Percentiles rank a stretch among this genome's conserved stretches.
Conservation (phyloP, 768 basidiomycete genomes). For the Naematelia encephala region DNA sequence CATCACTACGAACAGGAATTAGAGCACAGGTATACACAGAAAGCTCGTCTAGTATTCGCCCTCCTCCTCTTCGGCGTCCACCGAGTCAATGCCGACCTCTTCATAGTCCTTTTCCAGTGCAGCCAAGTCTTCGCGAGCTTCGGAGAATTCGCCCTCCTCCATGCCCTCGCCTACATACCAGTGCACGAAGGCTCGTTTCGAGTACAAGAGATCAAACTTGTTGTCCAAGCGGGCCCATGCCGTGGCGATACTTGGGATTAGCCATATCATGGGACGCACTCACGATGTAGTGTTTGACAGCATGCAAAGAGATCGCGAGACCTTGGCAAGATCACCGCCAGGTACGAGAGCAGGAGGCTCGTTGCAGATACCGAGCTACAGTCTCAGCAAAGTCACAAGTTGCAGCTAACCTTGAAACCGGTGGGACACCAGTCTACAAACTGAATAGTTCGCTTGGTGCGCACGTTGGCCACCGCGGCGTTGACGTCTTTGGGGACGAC, state of each 20-base stretch:
- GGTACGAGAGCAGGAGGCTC: slow-evolving; percentile 90
- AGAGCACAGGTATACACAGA: slow-evolving; percentile 2
- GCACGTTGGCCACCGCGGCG: slow-evolving; percentile 86
- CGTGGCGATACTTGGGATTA: slow-evolving; percentile 71
- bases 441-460: slow-evolving; percentile 96
- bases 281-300: slow-evolving; percentile 65
- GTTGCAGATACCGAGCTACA: slow-evolving; percentile 89
- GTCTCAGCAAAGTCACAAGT: slow-evolving; percentile 9
- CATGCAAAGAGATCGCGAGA: slow-evolving; percentile 93
- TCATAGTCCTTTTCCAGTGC: slow-evolving; percentile 77
- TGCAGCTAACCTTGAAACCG: slow-evolving; percentile 71
- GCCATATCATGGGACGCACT: slow-evolving; percentile 9
- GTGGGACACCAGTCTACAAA: slow-evolving; percentile 91
- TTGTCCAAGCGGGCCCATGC: slow-evolving; percentile 93
- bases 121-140: slow-evolving; percentile 96
- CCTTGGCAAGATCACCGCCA: slow-evolving; percentile 91
- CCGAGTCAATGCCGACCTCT: slow-evolving; percentile 53
- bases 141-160: slow-evolving; percentile 99
- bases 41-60: slow-evolving; percentile 47
- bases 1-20: slow-evolving; percentile 5
- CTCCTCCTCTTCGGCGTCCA: slow-evolving; percentile 51
- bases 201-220: slow-evolving; percentile 98
- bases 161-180: slow-evolving; percentile 96
- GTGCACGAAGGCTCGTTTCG: slow-evolving; percentile 59
- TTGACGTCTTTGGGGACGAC: slow-evolving; percentile 96